Percentiles rank a stretch among this genome's conserved stretches.
These are phyloP conservation scores for Macrolepiota albuminosa DNA, from an alignment of 768 basidiomycete species.

Conservation along the genomic window DNA sequence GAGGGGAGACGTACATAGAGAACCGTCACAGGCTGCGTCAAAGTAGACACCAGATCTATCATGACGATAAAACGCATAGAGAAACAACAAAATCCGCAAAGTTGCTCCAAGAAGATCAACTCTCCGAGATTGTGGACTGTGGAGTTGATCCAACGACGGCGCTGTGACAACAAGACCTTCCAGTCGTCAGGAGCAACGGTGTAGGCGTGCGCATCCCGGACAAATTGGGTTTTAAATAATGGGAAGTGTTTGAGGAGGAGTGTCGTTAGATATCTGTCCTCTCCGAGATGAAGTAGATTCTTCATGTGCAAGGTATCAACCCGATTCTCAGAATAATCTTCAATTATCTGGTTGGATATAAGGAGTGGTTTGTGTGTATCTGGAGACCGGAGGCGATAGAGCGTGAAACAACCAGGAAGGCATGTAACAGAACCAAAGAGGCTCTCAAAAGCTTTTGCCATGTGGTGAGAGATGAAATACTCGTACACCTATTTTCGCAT, in stretches of 20 bases:
- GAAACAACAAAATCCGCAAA: slow-evolving; percentile 98
- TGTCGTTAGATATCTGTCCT: slow-evolving; percentile 98
- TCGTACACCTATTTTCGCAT: slow-evolving; percentile 72
- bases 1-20: slow-evolving; percentile 56
- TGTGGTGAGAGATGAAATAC: slow-evolving; percentile 98
- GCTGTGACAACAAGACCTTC: slow-evolving; percentile 90
- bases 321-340: slow-evolving; percentile 93
- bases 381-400: slow-evolving; percentile 90
- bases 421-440: slow-evolving; percentile 98
- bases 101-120: slow-evolving; percentile 83
- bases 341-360: slow-evolving; percentile 84
- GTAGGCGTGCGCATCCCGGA: slow-evolving; percentile 89
- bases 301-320: slow-evolving; percentile 99
- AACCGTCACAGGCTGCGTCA: slow-evolving; percentile 82
- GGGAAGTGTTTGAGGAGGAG: slow-evolving; percentile 95
- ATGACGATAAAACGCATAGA: slow-evolving; percentile 99
- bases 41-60: slow-evolving; percentile 87
- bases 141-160: slow-evolving; percentile 99
- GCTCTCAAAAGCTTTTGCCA: slow-evolving; percentile 97
- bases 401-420: slow-evolving; percentile 97
- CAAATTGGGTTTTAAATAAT: slow-evolving; percentile 89
- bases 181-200: slow-evolving; percentile 96
- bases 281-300: slow-evolving; percentile 94
- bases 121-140: slow-evolving; percentile 97
- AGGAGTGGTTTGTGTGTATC: slow-evolving; percentile 95